Percentiles rank a stretch among this genome's conserved stretches.
Evolutionary conservation across 768 basidiomycete species (phyloP).

Genomic region (Lactarius quietus): DNA sequence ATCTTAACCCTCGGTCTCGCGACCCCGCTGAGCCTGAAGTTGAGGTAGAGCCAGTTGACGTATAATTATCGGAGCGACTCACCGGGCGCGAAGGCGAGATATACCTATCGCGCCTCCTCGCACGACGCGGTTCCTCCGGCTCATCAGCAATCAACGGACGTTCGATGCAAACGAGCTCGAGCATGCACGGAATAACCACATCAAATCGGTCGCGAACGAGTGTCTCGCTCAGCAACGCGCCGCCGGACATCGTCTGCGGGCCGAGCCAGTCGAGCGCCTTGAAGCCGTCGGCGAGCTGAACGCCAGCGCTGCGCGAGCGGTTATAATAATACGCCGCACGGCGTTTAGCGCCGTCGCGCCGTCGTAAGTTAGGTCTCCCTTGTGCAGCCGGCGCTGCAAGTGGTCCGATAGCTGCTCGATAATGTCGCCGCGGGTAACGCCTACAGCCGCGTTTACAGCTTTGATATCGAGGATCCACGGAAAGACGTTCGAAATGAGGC

Average conservation of each 20-base stretch:
- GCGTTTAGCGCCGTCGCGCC: conserved; percentile 37
- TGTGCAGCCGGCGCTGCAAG: conserved; percentile 48
- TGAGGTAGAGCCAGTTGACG: too few relatives aligned
- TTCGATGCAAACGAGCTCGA: conserved; percentile 51
- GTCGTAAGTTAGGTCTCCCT: conserved; percentile 55
- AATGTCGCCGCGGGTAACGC: conserved; percentile 66
- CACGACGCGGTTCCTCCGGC: conserved; percentile 43
- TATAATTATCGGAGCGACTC: conserved; percentile 10
- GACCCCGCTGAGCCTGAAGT: background rate
- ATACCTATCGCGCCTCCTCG: conserved; percentile 20
- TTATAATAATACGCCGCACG: conserved; percentile 57
- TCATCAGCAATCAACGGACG: conserved; percentile 46
- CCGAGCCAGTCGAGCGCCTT: conserved; percentile 66
- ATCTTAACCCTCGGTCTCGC: background rate
- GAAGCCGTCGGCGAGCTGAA: conserved; percentile 56
- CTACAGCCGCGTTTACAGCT: conserved; percentile 43
- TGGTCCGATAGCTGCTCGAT: conserved; percentile 51
- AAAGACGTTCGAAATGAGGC: conserved; percentile 49
- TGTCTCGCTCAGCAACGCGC: conserved; percentile 46
- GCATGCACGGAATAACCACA: conserved; percentile 53
- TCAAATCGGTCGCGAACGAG: conserved; percentile 41
- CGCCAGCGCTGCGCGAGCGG: conserved; percentile 57
- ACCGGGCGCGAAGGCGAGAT: conserved; percentile 18
- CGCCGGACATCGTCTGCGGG: conserved; percentile 57
- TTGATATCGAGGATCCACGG: conserved; percentile 54